Evolutionary conservation across 371 early-diverging fungal species (phyloP), one percentile per base, ranked within the genome.

Genomic region (Rhizopus sp.): DNA sequence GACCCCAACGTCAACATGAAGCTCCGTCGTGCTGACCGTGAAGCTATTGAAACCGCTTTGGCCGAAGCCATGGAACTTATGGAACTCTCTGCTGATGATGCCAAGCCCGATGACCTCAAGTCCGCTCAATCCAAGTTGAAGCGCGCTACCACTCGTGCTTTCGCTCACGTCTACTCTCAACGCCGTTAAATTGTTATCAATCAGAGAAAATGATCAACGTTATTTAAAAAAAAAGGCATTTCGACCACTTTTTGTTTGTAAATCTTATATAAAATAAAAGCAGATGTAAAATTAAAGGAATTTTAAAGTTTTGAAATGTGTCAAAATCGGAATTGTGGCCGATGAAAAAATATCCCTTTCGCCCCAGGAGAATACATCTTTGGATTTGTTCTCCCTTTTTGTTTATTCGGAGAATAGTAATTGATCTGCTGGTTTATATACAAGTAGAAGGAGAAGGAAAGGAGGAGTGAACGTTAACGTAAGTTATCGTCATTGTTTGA

Each of bases 121-220:
- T 79, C 87, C 80, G 86, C 90, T 66, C 91, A 94, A 81, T 89
- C 93, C 83, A 94, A 95, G 83, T 85, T 97, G 62, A 93, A 97
- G 85, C 87, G 89, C 70, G 78, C 82, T 62, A 84, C 84, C 69
- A 86, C 85, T 78, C 87, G 88, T 69, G 91, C 87, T 58, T 89
- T 91, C 70, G 83, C 81, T 55, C 73, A 80, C 73, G 73, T 88
- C 56, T 84, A 91, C 74, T 74, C 74, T 62, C 68, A 72, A 59
- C 78, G 78, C 54, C 78, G 78, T 66, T 77, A 77, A 77, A 46
- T 63, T 42, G 41, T 50, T 35, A 12, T 7, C n/a, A 15, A n/a
- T 12, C 5, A 34, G 34, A 50, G 34, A 34, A 50, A 34, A 50
- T 15, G 31, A 37, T 63, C 63, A 57, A 83, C n/a, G 3, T 41